phyloP scores from a whole-genome alignment of 2,329 filamentous ascomycete genomes.

The Ustulina deusta region DNA sequence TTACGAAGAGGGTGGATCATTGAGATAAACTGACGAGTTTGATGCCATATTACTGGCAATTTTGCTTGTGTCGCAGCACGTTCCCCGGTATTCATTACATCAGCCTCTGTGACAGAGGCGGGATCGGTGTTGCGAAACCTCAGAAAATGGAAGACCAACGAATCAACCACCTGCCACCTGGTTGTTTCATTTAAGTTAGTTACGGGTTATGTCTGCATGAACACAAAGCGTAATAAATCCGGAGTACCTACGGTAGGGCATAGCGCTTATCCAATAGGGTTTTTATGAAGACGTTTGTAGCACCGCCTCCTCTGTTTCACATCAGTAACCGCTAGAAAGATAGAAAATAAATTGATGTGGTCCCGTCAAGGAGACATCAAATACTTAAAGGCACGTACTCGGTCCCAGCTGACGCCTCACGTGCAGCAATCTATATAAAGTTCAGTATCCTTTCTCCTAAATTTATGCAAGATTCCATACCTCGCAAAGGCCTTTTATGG shows the following conservation, averaged over 20 bases:
- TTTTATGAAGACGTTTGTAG: conserved; percentile 95
- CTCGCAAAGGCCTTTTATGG: conserved; percentile 91
- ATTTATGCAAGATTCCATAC: conserved; percentile 13
- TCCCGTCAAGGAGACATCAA: neutral
- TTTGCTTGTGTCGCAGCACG: conserved; percentile 68
- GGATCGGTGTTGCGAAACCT: conserved; percentile 82
- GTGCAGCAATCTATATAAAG: conserved; percentile 74
- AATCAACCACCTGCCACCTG: conserved; percentile 88
- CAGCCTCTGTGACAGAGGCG: conserved; percentile 63
- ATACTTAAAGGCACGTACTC: conserved; percentile 59
- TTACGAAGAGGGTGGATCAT: neutral
- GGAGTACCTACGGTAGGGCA: conserved; percentile 90
- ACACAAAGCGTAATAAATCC: neutral
- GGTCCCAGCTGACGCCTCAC: conserved; percentile 81
- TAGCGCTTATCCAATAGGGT: conserved; percentile 96
- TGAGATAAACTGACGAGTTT: conserved; percentile 64
- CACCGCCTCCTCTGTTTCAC: conserved; percentile 72
- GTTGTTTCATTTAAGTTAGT: conserved; percentile 12
- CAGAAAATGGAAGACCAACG: conserved; percentile 95
- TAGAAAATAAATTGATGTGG: neutral
- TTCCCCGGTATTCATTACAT: conserved; percentile 64
- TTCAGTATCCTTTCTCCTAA: conserved; percentile 9
- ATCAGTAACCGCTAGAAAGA: neutral
- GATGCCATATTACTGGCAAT: conserved; percentile 95
- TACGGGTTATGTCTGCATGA: too few relatives aligned